Percentiles rank a stretch among this genome's conserved stretches.
These are phyloP conservation scores for Kodamaea ohmeri DNA, from an alignment of 1,139 yeast genomes.

Conservation along the genomic window DNA sequence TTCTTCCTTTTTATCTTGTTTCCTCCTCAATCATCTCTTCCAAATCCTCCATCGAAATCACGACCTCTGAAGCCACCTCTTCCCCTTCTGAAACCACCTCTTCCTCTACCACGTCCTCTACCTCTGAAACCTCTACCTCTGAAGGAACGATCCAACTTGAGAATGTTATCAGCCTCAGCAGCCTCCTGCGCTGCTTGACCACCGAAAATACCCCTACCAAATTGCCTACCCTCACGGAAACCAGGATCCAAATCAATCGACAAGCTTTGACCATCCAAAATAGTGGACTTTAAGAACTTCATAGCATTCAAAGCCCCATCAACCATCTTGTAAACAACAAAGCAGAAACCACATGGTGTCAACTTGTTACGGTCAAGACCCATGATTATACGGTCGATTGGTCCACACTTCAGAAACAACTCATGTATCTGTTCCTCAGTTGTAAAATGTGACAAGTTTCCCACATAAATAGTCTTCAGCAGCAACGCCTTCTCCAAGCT, in stretches of 20 bases:
- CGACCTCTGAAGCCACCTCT: slow-evolving; percentile 22
- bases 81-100: slow-evolving; percentile 26
- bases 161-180: slow-evolving; percentile 20
- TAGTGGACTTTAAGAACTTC: slow-evolving; percentile 75
- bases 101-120: slow-evolving; percentile 26
- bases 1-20: too few species aligned
- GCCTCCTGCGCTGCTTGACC: slow-evolving; percentile 64
- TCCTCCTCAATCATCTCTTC: too few species aligned
- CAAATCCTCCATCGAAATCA: slow-evolving; percentile 33
- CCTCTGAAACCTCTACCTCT: slow-evolving; percentile 29
- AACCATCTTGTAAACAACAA: slow-evolving; percentile 69
- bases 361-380: slow-evolving; percentile 85
- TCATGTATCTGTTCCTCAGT: slow-evolving; percentile 93
- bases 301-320: slow-evolving; percentile 77
- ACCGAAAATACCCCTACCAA: slow-evolving; percentile 87
- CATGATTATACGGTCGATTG: slow-evolving; percentile 78
- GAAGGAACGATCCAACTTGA: slow-evolving; percentile 21
- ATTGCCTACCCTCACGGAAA: slow-evolving; percentile 89
- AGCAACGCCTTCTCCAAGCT: slow-evolving; percentile 62
- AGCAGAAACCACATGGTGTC: slow-evolving; percentile 96
- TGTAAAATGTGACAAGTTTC: slow-evolving; percentile 78
- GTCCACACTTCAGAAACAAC: slow-evolving; percentile 76
- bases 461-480: slow-evolving; percentile 81
- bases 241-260: slow-evolving; percentile 94
- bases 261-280: slow-evolving; percentile 73